These are phyloP conservation scores for Fragilariopsis cylindrus DNA, from an alignment of 108 stramenopile species.

Conservation along the genomic window DNA sequence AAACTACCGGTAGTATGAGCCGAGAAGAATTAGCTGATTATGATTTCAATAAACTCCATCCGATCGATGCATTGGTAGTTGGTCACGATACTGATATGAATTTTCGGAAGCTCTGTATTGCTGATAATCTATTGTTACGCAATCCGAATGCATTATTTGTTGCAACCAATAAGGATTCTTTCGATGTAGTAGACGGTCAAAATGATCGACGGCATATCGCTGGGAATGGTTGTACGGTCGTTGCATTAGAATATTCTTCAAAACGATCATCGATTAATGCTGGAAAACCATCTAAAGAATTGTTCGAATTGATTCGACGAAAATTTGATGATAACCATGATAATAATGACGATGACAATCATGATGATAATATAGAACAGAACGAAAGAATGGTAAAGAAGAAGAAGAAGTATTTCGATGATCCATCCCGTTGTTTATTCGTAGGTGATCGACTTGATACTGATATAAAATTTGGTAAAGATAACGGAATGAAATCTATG, in stretches of 20 bases:
- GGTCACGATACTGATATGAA: constrained; percentile 75
- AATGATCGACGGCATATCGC: constrained; percentile 55
- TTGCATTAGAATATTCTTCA: constrained; percentile 66
- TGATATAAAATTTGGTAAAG: constrained; percentile 77
- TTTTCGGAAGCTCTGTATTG: constrained; percentile 81
- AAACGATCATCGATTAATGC: constrained; percentile 67
- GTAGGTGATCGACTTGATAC: constrained; percentile 93
- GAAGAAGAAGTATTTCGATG: constrained; percentile 24
- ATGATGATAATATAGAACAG: neutral
- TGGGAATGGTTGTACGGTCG: constrained; percentile 72
- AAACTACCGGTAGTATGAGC: constrained; percentile 38
- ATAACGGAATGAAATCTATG: constrained; percentile 60
- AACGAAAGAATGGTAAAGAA: neutral
- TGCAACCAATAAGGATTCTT: constrained; percentile 83
- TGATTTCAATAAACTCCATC: constrained; percentile 42
- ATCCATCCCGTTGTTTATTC: constrained; percentile 61
- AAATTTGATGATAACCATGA: neutral
- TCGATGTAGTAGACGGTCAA: constrained; percentile 66
- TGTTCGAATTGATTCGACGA: constrained; percentile 53
- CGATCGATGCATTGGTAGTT: constrained; percentile 77
- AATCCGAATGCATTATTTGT: constrained; percentile 74
- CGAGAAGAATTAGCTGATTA: constrained; percentile 65
- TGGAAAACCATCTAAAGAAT: constrained; percentile 71
- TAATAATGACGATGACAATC: neutral
- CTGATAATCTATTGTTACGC: constrained; percentile 66